Evolutionary conservation across 2,329 filamentous ascomycete genomes (phyloP), one percentile per base, ranked within the genome.

Genomic region (Rhytidhysteron rufulum): DNA sequence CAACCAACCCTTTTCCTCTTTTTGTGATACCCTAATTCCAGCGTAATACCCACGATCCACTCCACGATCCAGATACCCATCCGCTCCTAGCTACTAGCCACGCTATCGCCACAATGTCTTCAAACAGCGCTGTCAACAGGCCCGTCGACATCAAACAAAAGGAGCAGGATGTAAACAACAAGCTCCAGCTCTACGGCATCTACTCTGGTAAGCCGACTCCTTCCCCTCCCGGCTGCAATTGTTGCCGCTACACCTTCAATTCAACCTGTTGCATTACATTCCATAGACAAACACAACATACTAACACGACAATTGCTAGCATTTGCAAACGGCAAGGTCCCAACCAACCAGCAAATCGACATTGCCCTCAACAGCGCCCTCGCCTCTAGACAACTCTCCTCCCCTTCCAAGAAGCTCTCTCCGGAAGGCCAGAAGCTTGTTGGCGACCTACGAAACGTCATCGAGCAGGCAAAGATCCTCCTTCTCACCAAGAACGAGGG

Each of bases 341-440:
- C 91, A 48, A 95, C 90, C 57, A 96, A 96, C 69, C 87, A 91
- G 57, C 90, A 96, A 73, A 94, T 96, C 65, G 93, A 97, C 71
- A 77, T 96, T 35, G 90, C 93, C 20, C 70, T 98, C 63, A 97
- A 94, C 77, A 93, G 86, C 63, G 85, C 88, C 54, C 75, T 96
- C 37, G 74, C 75, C 24, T 90, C 85, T 51, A 82, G 78, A 61
- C 73, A 80, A 7, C 72, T 97, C 19, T 68, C 79, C 3, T 79
- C 70, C 18, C 89, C 90, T 5, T 85, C 87, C 1, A 71, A 77
- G 44, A 84, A 85, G 62, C 82, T 98, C 5, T 97, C 91, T 0
- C 50, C 75, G 1, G 93, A 98, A 53, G 93, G 93, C 43, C 83
- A 83, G 61, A 67, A 70, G n/a, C 78, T 98, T 2, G 80, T 96